A percentile compares a stretch with the other conserved stretches of the same genome.
Conservation (phyloP, 148 eudicot genomes). For the Diospyros lotus region DNA sequence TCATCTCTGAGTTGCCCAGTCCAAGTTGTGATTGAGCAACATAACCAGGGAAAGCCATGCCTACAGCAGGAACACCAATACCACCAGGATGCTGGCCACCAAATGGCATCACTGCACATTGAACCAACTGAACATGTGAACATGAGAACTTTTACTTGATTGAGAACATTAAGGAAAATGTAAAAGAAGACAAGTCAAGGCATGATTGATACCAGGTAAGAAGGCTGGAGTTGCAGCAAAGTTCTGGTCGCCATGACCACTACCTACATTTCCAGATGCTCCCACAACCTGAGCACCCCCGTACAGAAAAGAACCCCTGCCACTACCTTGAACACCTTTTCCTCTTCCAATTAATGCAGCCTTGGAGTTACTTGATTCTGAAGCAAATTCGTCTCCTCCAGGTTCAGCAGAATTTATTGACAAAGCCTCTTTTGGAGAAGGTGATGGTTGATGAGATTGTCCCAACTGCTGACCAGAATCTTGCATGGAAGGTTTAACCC, state of each 20-base stretch:
- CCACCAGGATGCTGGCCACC: conserved; percentile 85
- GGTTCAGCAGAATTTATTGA: conserved; percentile 32
- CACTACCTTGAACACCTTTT: conserved; percentile 62
- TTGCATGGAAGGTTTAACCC: conserved; percentile 41
- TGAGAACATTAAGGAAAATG: neutral
- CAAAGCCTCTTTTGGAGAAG: conserved; percentile 54
- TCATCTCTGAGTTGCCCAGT: conserved; percentile 84
- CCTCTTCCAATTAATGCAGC: conserved; percentile 52
- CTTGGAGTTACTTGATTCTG: conserved; percentile 47
- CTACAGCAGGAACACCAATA: conserved; percentile 93
- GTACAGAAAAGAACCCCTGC: conserved; percentile 60
- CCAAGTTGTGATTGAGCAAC: conserved; percentile 75
- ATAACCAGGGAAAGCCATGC: conserved; percentile 99
- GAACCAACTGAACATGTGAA: conserved; percentile 7
- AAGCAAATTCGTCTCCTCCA: conserved; percentile 33
- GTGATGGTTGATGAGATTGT: conserved; percentile 44
- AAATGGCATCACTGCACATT: conserved; percentile 78
- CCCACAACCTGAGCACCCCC: conserved; percentile 70
- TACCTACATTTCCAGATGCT: conserved; percentile 46
- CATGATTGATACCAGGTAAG: conserved; percentile 57
- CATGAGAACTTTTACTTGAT: neutral
- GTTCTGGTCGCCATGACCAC: conserved; percentile 75
- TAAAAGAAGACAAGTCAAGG: neutral
- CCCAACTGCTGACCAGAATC: conserved; percentile 44
- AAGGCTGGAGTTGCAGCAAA: conserved; percentile 53